A percentile compares a stretch with the other conserved stretches of the same genome.
phyloP scores from a whole-genome alignment of 257 asterid species.

The Penstemon davidsonii region DNA sequence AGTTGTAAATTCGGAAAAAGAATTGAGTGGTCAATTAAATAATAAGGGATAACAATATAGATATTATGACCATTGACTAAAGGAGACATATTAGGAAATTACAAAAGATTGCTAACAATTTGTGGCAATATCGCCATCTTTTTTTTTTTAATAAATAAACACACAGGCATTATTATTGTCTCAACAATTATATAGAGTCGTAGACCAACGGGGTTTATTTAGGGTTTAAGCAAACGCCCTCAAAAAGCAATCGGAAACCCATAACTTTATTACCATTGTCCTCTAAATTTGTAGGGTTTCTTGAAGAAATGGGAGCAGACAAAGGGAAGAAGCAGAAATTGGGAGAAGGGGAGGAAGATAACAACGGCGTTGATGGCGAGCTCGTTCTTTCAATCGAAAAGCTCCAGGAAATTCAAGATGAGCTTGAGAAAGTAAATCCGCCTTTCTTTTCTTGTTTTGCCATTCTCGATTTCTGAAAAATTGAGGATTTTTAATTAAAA shows the following conservation, averaged over 20 bases:
- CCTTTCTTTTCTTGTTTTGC: neutral
- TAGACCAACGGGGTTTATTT: slow-evolving; percentile 36
- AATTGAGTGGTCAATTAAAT: no score
- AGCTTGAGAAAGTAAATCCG: slow-evolving; percentile 65
- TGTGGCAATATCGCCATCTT: neutral
- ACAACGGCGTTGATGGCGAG: slow-evolving; percentile 51
- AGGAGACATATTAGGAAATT: no score
- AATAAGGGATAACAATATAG: no score
- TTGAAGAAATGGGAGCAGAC: slow-evolving; percentile 62
- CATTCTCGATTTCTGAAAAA: neutral
- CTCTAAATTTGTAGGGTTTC: neutral
- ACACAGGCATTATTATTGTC: neutral
- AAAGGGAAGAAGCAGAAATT: slow-evolving; percentile 85
- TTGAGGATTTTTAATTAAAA: neutral
- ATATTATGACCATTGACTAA: no score
- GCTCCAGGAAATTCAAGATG: slow-evolving; percentile 88
- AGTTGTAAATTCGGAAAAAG: no score
- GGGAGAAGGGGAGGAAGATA: slow-evolving; percentile 48
- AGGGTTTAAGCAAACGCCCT: slow-evolving; percentile 54
- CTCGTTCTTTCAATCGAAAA: slow-evolving; percentile 71
- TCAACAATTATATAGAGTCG: neutral
- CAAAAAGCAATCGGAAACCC: slow-evolving; percentile 17
- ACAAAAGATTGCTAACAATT: no score
- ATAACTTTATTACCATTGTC: neutral
- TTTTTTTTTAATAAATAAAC: neutral